Evolutionary conservation across 2,329 filamentous ascomycete species (phyloP), one percentile per base, ranked within the genome.

Genomic region (Aschersonia sp.): DNA sequence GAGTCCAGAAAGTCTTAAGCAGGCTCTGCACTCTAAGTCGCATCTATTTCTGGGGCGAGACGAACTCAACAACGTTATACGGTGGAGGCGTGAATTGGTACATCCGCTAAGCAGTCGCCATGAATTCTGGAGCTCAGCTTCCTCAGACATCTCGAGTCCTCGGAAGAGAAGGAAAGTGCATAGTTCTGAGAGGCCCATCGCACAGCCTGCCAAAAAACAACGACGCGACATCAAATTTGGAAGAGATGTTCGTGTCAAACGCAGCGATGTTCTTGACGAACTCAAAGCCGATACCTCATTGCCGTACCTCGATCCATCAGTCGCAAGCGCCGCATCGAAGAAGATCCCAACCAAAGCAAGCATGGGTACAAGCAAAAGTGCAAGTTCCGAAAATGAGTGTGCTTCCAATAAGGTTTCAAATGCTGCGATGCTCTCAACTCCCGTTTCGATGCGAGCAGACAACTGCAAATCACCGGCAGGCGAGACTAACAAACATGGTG

Each of bases 1-100:
- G 3, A 67, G 65, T 45, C 65, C 65, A 3, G 60, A 65, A 50
- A 67, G 65, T 50, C 58, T 67, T 48, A 63, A 65, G 53, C 64
- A 66, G 52, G 56, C 54, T 40, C 56, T 56, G 4, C 51, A 55
- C 28, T 51, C 51, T 9, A 56, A 57, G 38, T 30, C 51, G 4
- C 60, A 64, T 47, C 58, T 58, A 1, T 65, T 55, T 30, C 50
- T 65, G 4, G 56, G 60, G 42, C 53, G 58, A 4, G 58, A 61
- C n/a, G 61, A 64, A 30, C 45, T 67, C 6, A 54, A 50, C 4
- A 54, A 52, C 30, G 61, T 66, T 4, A 53, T 62, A 40, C 54
- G 51, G 38, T 68, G 66, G 66, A 59, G 64, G 43, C 51, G 51
- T 30, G 46, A 51, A n/a, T 47, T 63, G 5, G 4, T 45, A 7